phyloP scores from a whole-genome alignment of 345 rosid genomes.

The Erysimum cheiranthoides region DNA sequence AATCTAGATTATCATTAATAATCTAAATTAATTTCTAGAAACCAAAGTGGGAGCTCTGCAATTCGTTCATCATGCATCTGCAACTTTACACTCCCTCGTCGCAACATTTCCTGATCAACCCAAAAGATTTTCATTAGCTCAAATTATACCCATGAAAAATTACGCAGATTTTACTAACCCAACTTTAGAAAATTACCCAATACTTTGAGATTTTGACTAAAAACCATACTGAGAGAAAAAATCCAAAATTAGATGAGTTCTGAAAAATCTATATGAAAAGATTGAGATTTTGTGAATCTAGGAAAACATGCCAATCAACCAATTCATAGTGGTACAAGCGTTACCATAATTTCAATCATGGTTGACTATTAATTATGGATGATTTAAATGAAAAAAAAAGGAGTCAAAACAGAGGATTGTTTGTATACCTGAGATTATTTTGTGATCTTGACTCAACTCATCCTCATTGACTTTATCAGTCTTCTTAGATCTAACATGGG shows the following conservation, averaged over 20 bases:
- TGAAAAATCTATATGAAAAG: neutral
- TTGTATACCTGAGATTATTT: conserved; percentile 47
- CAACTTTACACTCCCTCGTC: conserved; percentile 24
- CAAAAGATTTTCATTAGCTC: neutral
- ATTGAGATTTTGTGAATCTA: neutral
- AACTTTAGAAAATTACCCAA: no score
- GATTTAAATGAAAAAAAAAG: neutral
- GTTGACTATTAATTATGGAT: neutral
- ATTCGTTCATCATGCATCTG: conserved; percentile 26
- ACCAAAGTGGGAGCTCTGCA: conserved; percentile 21
- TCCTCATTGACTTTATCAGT: conserved; percentile 47
- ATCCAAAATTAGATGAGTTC: neutral
- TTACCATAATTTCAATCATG: neutral
- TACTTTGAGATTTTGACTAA: neutral
- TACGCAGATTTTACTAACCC: neutral
- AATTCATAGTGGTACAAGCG: no score
- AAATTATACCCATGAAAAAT: neutral
- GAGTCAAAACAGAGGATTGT: neutral
- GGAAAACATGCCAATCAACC: no score
- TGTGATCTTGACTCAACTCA: conserved; percentile 33
- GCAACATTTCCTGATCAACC: conserved; percentile 32
- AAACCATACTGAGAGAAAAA: neutral
- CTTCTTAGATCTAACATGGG: conserved; percentile 67
- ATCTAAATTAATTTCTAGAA: conserved; percentile 27
- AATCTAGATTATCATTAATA: conserved; percentile 38